phyloP scores from a whole-genome alignment of 768 basidiomycete species.

The Suillus occidentalis region DNA sequence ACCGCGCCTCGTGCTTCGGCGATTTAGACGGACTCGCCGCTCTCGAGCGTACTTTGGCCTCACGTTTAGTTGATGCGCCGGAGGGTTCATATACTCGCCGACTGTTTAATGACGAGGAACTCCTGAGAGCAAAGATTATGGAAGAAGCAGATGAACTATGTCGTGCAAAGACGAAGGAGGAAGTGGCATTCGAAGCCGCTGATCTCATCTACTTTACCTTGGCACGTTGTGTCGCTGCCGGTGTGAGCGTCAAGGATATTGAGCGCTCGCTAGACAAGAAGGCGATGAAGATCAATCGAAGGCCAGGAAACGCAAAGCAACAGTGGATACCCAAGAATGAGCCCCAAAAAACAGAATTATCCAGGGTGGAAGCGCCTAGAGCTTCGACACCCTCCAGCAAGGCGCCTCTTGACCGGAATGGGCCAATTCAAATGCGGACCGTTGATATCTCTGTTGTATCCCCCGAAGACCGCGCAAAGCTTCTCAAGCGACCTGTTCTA shows the following conservation, averaged over 20 bases:
- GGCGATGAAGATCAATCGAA: constrained; percentile 80
- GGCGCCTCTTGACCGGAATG: constrained; percentile 29
- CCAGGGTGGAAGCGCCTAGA: constrained; percentile 27
- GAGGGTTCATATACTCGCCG: constrained; percentile 90
- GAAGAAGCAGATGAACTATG: constrained; percentile 99
- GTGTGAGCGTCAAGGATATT: constrained; percentile 81
- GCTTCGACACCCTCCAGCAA: constrained; percentile 24
- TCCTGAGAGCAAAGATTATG: constrained; percentile 93
- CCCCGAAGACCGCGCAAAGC: constrained; percentile 54
- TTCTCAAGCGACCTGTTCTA: constrained; percentile 88
- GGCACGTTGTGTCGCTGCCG: constrained; percentile 78
- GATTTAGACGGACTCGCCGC: constrained; percentile 72
- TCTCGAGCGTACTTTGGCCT: constrained; percentile 75
- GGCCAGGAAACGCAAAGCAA: constrained; percentile 91
- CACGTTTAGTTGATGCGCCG: constrained; percentile 74
- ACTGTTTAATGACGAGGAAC: constrained; percentile 75
- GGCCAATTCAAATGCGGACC: constrained; percentile 76
- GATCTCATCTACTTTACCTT: constrained; percentile 93
- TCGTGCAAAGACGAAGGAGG: constrained; percentile 69
- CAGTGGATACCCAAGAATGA: constrained; percentile 51
- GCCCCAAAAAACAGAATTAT: constrained; percentile 11
- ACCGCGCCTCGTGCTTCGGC: constrained; percentile 89
- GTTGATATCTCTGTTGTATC: constrained; percentile 54
- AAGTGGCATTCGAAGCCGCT: constrained; percentile 92
- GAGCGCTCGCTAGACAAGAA: constrained; percentile 83